Percentiles rank a stretch among this genome's conserved stretches.
phyloP scores from a whole-genome alignment of 1,284 basidiomycete genomes.

The Hymenochaete sp. region DNA sequence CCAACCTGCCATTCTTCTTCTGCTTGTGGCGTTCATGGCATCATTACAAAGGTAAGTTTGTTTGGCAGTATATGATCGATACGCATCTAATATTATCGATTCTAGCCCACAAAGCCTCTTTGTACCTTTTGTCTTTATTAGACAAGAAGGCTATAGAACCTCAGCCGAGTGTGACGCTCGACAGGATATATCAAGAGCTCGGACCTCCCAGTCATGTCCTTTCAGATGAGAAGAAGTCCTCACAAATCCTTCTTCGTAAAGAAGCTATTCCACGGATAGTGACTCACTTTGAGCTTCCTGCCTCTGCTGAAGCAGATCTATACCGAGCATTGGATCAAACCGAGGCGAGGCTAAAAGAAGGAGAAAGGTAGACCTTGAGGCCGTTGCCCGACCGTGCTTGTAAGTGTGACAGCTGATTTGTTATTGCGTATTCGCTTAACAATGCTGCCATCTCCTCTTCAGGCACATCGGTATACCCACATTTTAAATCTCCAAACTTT shows the following conservation, averaged over 20 bases:
- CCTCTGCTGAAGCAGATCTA: slow-evolving; percentile 42
- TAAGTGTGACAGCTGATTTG: too few species aligned
- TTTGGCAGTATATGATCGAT: neutral
- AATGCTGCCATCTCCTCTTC: too few species aligned
- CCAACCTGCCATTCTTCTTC: slow-evolving; percentile 78
- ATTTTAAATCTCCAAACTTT: too few species aligned
- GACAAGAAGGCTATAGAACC: slow-evolving; percentile 47
- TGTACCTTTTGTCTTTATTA: slow-evolving; percentile 56
- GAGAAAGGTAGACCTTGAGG: too few species aligned
- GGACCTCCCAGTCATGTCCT: slow-evolving; percentile 6
- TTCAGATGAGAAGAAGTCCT: neutral
- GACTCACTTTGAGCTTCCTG: slow-evolving; percentile 37
- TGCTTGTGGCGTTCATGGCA: slow-evolving; percentile 78
- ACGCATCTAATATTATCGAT: slow-evolving; percentile 7
- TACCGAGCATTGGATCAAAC: slow-evolving; percentile 59
- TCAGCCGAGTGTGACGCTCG: slow-evolving; percentile 42
- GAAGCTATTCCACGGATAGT: slow-evolving; percentile 47
- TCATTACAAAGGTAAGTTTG: slow-evolving; percentile 57
- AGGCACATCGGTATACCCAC: too few species aligned
- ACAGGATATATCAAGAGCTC: slow-evolving; percentile 43
- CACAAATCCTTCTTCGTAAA: slow-evolving; percentile 37
- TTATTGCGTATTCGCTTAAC: too few species aligned
- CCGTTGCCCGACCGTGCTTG: too few species aligned
- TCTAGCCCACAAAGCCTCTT: slow-evolving; percentile 62
- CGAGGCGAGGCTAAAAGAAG: slow-evolving; percentile 1